These are phyloP conservation scores for Plasmodium billcollinsi DNA, from an alignment of 169 alveolate species.

Conservation along the genomic window DNA sequence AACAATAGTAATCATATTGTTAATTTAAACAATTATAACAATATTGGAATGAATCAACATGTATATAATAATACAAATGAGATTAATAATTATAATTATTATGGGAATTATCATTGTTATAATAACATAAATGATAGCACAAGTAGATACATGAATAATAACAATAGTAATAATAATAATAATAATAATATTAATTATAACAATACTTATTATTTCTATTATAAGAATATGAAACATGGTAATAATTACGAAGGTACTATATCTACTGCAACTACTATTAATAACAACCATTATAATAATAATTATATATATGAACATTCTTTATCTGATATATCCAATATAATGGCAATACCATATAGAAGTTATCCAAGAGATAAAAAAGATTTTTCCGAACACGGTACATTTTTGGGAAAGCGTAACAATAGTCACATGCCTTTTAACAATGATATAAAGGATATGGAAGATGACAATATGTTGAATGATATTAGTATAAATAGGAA, in stretches of 20 bases:
- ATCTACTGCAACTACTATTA: neutral
- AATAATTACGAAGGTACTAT: conserved; percentile 6
- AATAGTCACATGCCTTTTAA: neutral
- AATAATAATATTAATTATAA: conserved; percentile 13
- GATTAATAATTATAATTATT: conserved; percentile 1
- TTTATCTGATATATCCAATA: neutral
- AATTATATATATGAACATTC: neutral
- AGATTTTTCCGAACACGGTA: neutral
- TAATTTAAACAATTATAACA: neutral
- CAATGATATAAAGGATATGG: neutral
- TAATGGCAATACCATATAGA: neutral
- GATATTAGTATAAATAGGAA: neutral
- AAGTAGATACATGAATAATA: conserved; percentile 11
- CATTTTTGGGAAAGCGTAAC: conserved; percentile 2
- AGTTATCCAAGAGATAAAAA: neutral
- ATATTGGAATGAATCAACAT: neutral
- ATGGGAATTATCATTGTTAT: neutral
- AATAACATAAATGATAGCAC: neutral
- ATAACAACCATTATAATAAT: conserved; percentile 6
- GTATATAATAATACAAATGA: neutral
- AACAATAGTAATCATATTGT: neutral
- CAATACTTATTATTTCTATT: neutral
- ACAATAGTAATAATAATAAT: neutral
- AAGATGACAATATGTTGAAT: conserved; percentile 10
- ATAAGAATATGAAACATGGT: conserved; percentile 27